Base-by-base conservation (phyloP, 176 grass and related monocot genomes). In the Juncus inflexus region DNA sequence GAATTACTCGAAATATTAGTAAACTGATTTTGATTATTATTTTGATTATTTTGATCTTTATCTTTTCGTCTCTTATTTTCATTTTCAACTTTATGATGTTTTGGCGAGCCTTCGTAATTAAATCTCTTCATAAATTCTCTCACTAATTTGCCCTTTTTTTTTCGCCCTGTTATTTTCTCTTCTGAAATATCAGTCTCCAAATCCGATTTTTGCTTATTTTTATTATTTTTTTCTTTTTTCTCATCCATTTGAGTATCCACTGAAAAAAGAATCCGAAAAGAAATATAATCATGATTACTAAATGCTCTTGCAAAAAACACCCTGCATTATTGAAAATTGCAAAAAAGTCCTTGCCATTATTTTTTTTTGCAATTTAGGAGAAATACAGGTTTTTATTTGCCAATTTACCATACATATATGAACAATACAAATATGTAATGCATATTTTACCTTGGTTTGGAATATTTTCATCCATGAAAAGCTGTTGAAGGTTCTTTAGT, bases 101-200 rank as follows among this genome's bases (percentile, higher is more conserved):
- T 99, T 65, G 83, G 88, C 47, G 89, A 92, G 64, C 69, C 74
- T 73, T 84, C 83, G 9, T 71, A 62, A 50, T 73, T 92, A 72
- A 99, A 92, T 73, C 85, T 66, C 86, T 90, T 92, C 15, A 99
- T 86, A 63, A 99, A 99, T 40, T 77, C 80, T 63, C 81, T 89
- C 13, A 99, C 78, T 52, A 47, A 47, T 9, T 77, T 95, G 67
- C 66, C 83, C 75, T 86, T 89, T 50, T 86, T 72, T 71, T 79
- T 92, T 59, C 72, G 81, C 69, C 75, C 73, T 66, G 67, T 64
- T 65, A 78, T 77, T 82, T 72, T 99, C 58, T 90, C 80, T 74
- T 81, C 84, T 40, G 80, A 80, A 79, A 76, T 67, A 78, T 80
- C 74, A 74, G 28, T 37, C 15, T 2, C 47, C 69, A 4, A 58